A percentile compares a stretch with the other conserved stretches of the same genome.
These are phyloP conservation scores for Lachancea lanzarotensis DNA, from an alignment of 805 yeast genomes.

Conservation along the genomic window DNA sequence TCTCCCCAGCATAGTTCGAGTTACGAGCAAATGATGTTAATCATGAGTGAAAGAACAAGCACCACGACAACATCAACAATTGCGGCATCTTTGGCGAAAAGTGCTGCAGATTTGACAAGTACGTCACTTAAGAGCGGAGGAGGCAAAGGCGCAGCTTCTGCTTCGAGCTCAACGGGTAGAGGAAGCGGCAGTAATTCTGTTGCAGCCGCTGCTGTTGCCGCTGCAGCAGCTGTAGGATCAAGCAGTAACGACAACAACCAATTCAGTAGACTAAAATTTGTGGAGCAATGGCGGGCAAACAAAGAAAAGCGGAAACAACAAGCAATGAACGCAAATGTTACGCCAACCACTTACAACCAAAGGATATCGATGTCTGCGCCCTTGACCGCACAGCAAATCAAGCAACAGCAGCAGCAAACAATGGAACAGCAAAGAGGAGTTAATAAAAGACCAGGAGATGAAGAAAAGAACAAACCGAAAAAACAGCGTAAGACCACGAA, in stretches of 20 bases:
- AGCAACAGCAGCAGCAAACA: conserved; percentile 23
- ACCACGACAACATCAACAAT: conserved; percentile 36
- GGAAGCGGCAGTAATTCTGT: conserved; percentile 34
- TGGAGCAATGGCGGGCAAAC: conserved; percentile 77
- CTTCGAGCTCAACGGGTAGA: conserved; percentile 13
- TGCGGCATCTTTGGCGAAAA: conserved; percentile 31
- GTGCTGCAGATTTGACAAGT: conserved; percentile 20
- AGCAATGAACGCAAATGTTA: conserved; percentile 28
- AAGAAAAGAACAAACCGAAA: conserved; percentile 25
- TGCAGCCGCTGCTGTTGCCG: conserved; percentile 33
- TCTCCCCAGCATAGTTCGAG: conserved; percentile 71
- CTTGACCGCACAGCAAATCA: conserved; percentile 24
- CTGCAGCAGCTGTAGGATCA: conserved; percentile 36
- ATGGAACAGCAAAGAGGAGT: conserved; percentile 11
- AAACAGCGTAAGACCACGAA: conserved; percentile 29
- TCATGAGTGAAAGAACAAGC: conserved; percentile 45
- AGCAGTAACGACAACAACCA: conserved; percentile 42
- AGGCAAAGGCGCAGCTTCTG: conserved; percentile 8
- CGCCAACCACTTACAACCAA: conserved; percentile 24
- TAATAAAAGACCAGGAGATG: conserved; percentile 5
- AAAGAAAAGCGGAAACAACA: conserved; percentile 48
- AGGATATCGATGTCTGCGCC: conserved; percentile 31
- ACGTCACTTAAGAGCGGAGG: conserved; percentile 10
- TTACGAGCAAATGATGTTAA: conserved; percentile 84
- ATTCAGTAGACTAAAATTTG: conserved; percentile 79